phyloP scores from a whole-genome alignment of 352 stramenopile genomes.

The Globisporangium perplexum region DNA sequence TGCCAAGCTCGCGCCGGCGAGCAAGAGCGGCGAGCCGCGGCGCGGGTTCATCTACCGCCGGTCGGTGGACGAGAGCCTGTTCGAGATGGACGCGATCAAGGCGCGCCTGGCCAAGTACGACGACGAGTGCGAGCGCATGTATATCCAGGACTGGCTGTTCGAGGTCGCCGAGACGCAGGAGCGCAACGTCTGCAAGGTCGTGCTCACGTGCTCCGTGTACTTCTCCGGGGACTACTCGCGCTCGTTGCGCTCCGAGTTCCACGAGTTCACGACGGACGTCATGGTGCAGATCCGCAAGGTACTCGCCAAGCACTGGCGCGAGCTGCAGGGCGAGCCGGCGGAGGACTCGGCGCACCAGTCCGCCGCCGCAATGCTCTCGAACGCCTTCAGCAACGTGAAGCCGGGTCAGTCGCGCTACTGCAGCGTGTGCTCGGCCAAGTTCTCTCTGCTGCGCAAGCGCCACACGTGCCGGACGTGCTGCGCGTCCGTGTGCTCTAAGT shows the following conservation, averaged over 20 bases:
- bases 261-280: conserved; percentile 53
- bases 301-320: conserved; percentile 47
- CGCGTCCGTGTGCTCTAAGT: conserved; percentile 50
- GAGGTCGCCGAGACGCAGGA: conserved; percentile 61
- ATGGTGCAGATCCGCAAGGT: conserved; percentile 48
- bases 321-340: conserved; percentile 17
- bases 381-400: conserved; percentile 11
- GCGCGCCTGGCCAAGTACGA: conserved; percentile 38
- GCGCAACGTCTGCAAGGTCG: conserved; percentile 51
- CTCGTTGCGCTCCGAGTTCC: conserved; percentile 41
- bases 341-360: conserved; percentile 11
- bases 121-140: conserved; percentile 40
- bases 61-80: conserved; percentile 56
- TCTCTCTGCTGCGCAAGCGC: conserved; percentile 60
- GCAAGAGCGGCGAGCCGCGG: conserved; percentile 15
- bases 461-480: conserved; percentile 48
- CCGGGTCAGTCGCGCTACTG: conserved; percentile 30
- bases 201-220: conserved; percentile 58
- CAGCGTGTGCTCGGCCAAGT: conserved; percentile 48
- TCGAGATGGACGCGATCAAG: conserved; percentile 33
- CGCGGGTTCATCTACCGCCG: conserved; percentile 71
- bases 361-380: conserved; percentile 20
- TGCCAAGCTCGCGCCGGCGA: conserved; percentile 18
- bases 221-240: conserved; percentile 28
- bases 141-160: conserved; percentile 65